Conservation (phyloP, 1,139 yeast species). For the Scheffersomyces stambukii region DNA sequence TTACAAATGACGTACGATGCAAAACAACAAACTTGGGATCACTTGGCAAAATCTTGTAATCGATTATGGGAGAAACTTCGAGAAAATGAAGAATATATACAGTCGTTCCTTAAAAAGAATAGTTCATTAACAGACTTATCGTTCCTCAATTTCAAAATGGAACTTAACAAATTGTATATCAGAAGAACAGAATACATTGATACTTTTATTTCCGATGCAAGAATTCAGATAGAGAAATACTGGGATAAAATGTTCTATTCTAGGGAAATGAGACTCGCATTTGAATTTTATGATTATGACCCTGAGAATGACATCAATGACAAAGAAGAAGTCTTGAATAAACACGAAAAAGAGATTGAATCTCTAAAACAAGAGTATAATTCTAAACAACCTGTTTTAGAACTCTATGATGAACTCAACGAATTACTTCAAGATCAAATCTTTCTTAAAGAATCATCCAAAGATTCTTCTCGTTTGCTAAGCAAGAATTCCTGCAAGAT, state of each 20-base stretch:
- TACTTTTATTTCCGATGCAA: conserved; percentile 59
- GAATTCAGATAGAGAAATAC: conserved; percentile 50
- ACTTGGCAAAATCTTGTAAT: conserved; percentile 33
- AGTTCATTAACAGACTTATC: conserved; percentile 34
- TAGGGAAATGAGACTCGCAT: conserved; percentile 34
- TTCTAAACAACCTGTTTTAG: conserved; percentile 53
- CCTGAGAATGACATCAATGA: conserved; percentile 36
- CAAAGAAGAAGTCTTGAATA: conserved; percentile 51
- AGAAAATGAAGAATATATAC: conserved; percentile 32
- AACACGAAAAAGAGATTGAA: conserved; percentile 61
- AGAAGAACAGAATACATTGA: conserved; percentile 65
- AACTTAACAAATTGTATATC: conserved; percentile 52
- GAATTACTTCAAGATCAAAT: conserved; percentile 57
- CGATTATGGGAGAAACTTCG: conserved; percentile 50
- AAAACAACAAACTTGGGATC: conserved; percentile 32
- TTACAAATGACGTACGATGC: conserved; percentile 26
- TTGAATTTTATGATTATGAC: conserved; percentile 35
- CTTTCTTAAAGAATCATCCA: conserved; percentile 63
- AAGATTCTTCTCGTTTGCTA: conserved; percentile 75
- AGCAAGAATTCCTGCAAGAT: conserved; percentile 78
- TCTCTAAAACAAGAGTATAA: conserved; percentile 47
- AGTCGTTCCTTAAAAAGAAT: conserved; percentile 34
- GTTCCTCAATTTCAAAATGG: conserved; percentile 42
- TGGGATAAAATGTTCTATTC: conserved; percentile 66
- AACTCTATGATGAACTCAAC: conserved; percentile 50